Conservation (phyloP, 179 eudicot genomes). For the Patellifolia procumbens region DNA sequence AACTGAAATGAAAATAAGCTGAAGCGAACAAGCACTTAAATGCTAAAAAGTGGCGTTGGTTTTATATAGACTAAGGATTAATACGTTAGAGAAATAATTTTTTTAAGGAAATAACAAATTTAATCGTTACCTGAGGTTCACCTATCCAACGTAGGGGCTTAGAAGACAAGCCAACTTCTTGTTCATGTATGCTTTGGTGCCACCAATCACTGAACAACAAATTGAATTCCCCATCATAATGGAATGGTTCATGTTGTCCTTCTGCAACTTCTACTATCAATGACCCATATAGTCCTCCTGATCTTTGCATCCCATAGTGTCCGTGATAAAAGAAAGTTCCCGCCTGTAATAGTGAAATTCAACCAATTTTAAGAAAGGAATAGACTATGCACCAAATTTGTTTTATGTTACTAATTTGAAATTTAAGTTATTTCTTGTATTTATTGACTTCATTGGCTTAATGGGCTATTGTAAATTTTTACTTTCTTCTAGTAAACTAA, state of each 20-base stretch:
- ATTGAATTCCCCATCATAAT: conserved; percentile 69
- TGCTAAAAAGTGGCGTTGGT: too few relatives aligned
- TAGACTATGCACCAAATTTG: too few relatives aligned
- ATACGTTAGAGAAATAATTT: too few relatives aligned
- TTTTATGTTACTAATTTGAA: too few relatives aligned
- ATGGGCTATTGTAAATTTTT: too few relatives aligned
- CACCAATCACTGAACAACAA: conserved; percentile 82
- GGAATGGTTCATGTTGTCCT: conserved; percentile 57
- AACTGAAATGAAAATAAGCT: too few relatives aligned
- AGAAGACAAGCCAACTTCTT: conserved; percentile 63
- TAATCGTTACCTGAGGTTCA: conserved; percentile 69
- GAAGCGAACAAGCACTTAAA: too few relatives aligned
- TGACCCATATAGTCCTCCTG: conserved; percentile 80
- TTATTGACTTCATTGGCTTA: too few relatives aligned
- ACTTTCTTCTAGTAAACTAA: too few relatives aligned
- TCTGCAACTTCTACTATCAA: conserved; percentile 67
- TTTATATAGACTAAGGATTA: too few relatives aligned
- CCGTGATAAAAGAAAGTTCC: conserved; percentile 92
- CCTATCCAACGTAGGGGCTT: conserved; percentile 82
- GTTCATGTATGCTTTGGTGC: conserved; percentile 55
- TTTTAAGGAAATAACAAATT: neutral
- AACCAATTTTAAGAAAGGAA: too few relatives aligned
- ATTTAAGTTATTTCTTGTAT: too few relatives aligned
- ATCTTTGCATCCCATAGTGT: conserved; percentile 90
- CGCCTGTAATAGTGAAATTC: conserved; percentile 37